Percentiles rank a stretch among this genome's conserved stretches.
Evolutionary conservation across 2,329 filamentous ascomycete genomes (phyloP).

Genomic region (Byssothecium circinans): DNA sequence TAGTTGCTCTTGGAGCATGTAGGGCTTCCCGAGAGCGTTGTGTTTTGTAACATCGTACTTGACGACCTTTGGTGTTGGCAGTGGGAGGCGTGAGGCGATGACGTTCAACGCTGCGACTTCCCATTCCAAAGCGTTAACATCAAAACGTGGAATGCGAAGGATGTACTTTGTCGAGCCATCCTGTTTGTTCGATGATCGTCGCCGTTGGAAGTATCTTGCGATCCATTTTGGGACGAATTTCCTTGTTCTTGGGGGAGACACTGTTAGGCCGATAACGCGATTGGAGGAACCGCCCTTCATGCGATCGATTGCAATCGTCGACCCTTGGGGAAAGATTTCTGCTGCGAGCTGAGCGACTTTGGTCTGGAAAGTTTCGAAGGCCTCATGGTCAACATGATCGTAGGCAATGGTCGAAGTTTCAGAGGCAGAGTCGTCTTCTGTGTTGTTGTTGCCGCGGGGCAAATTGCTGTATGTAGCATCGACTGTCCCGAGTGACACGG

Average conservation of each 20-base stretch:
- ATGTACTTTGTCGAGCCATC: conserved; percentile 4
- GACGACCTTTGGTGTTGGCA: conserved; percentile 8
- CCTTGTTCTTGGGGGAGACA: background rate
- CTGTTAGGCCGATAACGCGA: conserved; percentile 20
- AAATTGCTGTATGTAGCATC: too few species aligned
- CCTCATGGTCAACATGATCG: conserved; percentile 1
- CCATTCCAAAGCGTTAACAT: background rate
- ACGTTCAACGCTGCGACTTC: conserved; percentile 5
- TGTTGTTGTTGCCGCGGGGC: too few species aligned
- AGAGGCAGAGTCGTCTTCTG: conserved; percentile 1
- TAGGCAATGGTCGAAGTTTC: conserved; percentile 1
- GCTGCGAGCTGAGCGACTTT: conserved; percentile 7
- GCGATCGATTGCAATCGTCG: conserved; percentile 12
- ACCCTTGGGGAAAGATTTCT: background rate
- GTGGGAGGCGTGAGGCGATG: background rate
- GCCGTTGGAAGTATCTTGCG: background rate
- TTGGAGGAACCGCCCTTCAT: conserved; percentile 26
- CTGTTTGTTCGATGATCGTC: background rate
- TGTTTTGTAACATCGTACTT: background rate
- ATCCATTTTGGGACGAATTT: background rate
- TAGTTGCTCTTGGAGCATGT: conserved; percentile 12
- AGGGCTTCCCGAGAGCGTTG: conserved; percentile 9
- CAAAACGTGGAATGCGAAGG: conserved; percentile 9
- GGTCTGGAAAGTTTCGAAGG: conserved; percentile 6
- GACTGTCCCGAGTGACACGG: too few species aligned